Base-by-base conservation (phyloP, 768 basidiomycete genomes). In the Exsudoporus frostii region DNA sequence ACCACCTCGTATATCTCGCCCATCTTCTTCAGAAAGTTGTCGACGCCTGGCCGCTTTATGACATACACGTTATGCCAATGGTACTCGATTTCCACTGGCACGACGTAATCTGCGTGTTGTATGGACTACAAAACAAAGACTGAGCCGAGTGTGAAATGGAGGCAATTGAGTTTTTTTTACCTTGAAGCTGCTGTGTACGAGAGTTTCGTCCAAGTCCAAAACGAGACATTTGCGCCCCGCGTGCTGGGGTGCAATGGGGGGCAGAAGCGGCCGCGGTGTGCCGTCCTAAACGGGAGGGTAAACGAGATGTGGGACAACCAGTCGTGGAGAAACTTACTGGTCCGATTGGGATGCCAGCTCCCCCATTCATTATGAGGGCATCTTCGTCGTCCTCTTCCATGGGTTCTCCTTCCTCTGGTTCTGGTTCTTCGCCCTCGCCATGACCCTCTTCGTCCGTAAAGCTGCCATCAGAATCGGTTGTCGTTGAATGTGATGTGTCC, bases 51-150 rank as follows among this genome's bases (percentile, higher is more conserved):
- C 46, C 97, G 88, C 72, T 98, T 98, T 72, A 98, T 91, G 45
- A 98, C 97, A 73, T 98, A 98, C 59, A 98, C 94, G 65, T 99
- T 98, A 70, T 99, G 97, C 82, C 89, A 91, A 66, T 97, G 90
- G 60, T 91, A 94, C 67, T 99, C 97, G 57, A 99, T 99, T 73
- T 98, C 97, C 24, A 99, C 97, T 5, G 97, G 97, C 4, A 99
- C 96, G 57, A 98, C 92, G 71, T 93, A 99, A 75, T 99, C 97
- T 29, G 96, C 94, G 64, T 93, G 90, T 58, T 80, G 81, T 62
- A 98, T 92, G 50, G 94, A 90, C 95, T 98, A 37, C 13, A 56
- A 51, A 51, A 54, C 17, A 50, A 45, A 20, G 30, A 29, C 2
- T 66, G 24, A 64, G 57, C 48, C 20, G 38, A 36, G 48, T 27